Conservation (phyloP, 2,329 filamentous ascomycete species). For the Epichloe coenophiala region DNA sequence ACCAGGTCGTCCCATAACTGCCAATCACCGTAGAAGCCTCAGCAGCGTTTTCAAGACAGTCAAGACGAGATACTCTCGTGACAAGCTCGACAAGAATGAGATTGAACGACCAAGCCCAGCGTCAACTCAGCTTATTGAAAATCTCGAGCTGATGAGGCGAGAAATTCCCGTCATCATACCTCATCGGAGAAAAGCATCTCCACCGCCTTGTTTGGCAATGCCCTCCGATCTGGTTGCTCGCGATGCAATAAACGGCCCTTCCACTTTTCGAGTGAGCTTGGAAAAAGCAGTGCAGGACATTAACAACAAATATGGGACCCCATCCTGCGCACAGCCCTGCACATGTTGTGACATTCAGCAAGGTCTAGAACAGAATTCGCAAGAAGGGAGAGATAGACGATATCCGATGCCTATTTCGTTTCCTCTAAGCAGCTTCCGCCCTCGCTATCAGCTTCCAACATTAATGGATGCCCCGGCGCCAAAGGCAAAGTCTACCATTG, state of each 20-base stretch:
- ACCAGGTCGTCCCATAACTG: slow-evolving; percentile 1
- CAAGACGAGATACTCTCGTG: slow-evolving; percentile 14
- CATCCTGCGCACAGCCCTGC: slow-evolving; percentile 2
- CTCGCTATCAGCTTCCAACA: slow-evolving; percentile 7
- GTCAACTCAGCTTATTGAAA: background rate
- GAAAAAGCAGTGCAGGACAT: slow-evolving; percentile 19
- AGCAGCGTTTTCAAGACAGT: slow-evolving; percentile 17
- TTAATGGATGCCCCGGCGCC: slow-evolving; percentile 5
- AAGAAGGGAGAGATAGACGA: background rate
- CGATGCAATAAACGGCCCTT: slow-evolving; percentile 9
- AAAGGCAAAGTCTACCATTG: slow-evolving; percentile 4
- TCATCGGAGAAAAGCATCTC: slow-evolving; percentile 1
- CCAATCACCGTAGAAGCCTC: slow-evolving; percentile 15
- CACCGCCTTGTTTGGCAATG: slow-evolving; percentile 18
- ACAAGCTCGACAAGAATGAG: slow-evolving; percentile 9
- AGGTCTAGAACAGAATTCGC: background rate
- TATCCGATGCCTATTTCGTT: background rate
- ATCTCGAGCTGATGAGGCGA: background rate
- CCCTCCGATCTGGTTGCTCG: slow-evolving; percentile 14
- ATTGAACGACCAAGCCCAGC: background rate
- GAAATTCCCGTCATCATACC: background rate
- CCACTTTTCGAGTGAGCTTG: slow-evolving; percentile 16
- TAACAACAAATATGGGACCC: slow-evolving; percentile 14
- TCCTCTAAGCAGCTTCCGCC: slow-evolving; percentile 7
- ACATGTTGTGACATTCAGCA: background rate